Percentiles rank a stretch among this genome's conserved stretches.
Conservation (phyloP, 1,284 basidiomycete species). For the Malassezia slooffiae region DNA sequence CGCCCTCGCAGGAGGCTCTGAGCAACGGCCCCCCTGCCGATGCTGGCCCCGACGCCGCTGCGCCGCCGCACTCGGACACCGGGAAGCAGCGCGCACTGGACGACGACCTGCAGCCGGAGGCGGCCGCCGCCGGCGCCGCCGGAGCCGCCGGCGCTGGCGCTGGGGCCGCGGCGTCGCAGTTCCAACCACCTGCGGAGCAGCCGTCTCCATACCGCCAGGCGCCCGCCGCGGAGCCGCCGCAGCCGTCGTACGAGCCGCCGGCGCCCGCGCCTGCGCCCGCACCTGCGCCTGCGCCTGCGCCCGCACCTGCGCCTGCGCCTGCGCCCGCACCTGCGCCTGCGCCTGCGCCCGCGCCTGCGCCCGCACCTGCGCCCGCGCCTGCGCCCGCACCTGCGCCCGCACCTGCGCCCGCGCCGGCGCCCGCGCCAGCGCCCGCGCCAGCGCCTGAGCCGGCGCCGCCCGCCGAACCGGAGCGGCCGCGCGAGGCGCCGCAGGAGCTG, state of each 20-base stretch:
- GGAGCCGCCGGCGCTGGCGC: not conserved
- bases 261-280: not conserved
- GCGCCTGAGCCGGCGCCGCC: too few relatives aligned
- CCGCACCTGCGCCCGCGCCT: too few relatives aligned
- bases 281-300: not conserved
- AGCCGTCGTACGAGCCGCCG: conserved; percentile 3
- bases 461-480: too few relatives aligned
- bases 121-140: not conserved
- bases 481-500: too few relatives aligned
- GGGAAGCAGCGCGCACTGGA: conserved; percentile 16
- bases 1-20: conserved; percentile 1
- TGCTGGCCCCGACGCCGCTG: not conserved
- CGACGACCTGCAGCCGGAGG: conserved; percentile 21
- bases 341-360: too few relatives aligned
- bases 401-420: too few relatives aligned
- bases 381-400: too few relatives aligned
- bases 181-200: conserved; percentile 10
- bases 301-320: too few relatives aligned
- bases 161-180: conserved; percentile 4
- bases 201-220: conserved; percentile 1
- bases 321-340: too few relatives aligned
- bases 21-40: conserved; percentile 13
- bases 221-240: conserved; percentile 6
- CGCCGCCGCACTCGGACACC: not conserved
- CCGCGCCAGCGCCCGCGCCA: too few relatives aligned